Evolutionary conservation across 305 asterid genomes (phyloP), one percentile per base, ranked within the genome.

Genomic region (Salvia sclarea): DNA sequence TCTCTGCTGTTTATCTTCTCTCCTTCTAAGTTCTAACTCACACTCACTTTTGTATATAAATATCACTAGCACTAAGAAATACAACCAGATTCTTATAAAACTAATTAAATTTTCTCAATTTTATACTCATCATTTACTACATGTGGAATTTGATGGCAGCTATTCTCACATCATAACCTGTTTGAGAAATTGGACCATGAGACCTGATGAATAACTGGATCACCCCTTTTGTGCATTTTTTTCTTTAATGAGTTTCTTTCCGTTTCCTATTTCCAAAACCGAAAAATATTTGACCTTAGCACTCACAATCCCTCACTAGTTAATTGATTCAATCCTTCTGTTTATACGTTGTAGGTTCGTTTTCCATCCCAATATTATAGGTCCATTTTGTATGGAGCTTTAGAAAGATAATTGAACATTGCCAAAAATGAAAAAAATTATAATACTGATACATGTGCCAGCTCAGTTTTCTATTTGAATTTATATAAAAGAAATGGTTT

Each of bases 111-210:
- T 31, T 30, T 31, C 25, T 16, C 25, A 8, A 8, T 9, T 61
- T 61, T 13, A 10, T 61, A 52, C 57, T 21, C 52, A 45, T 61
- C 2, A 9, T 21, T 54, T 47, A 21, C 13, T 53, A 4, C 35
- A 10, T 20, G 17, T 73, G 53, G 30, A 61, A 68, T 69, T 57
- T 73, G 53, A 59, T 58, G 62, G 66, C 21, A 49, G 44, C 55
- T 28, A 21, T 63, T 50, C 33, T 56, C 48, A 61, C 38, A 69
- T 13, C 28, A 17, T 63, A 43, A 28, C 56, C 66, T 59, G 18
- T 50, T 61, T 44, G 67, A 43, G 37, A 47, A 22, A 20, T 53
- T 66, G 72, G 37, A 72, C 69, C 61, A 21, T 16, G 38, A 3
- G 22, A 53, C 25, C 53, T 55, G 41, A 55, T 61, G 7, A 56